Percentiles rank a stretch among this genome's conserved stretches.
Evolutionary conservation across 2,329 filamentous ascomycete species (phyloP).

Genomic region (Sporothrix globosa): DNA sequence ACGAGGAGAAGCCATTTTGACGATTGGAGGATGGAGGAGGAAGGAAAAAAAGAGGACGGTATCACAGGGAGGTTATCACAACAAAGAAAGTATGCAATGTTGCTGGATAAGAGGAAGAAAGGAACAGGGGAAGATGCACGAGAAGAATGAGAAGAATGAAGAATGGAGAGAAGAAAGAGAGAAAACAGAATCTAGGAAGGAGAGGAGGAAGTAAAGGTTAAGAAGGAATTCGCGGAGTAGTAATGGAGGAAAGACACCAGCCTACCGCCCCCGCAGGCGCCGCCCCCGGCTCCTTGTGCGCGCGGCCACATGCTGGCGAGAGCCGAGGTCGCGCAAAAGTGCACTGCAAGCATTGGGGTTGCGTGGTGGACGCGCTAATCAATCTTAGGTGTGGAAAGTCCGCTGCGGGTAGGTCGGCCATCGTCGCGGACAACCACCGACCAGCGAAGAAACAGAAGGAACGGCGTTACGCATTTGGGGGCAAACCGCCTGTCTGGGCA

Average conservation of each 20-base stretch:
- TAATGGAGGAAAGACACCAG: constrained; percentile 16
- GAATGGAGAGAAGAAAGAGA: constrained; percentile 8
- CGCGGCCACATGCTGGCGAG: constrained; percentile 37
- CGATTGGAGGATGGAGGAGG: constrained; percentile 27
- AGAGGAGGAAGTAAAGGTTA: background rate
- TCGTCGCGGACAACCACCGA: constrained; percentile 9
- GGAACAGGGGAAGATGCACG: background rate
- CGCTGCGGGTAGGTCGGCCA: background rate
- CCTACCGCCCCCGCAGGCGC: constrained; percentile 25
- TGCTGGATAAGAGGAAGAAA: background rate
- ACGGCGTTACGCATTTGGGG: constrained; percentile 19
- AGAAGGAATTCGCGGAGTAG: constrained; percentile 13
- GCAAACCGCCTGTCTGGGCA: constrained; percentile 11
- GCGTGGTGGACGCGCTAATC: constrained; percentile 25
- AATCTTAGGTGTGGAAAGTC: constrained; percentile 21
- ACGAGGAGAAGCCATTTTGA: constrained; percentile 78
- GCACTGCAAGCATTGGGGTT: constrained; percentile 3
- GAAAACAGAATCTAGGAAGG: background rate
- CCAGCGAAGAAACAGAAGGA: background rate
- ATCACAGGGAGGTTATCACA: constrained; percentile 26
- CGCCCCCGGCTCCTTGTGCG: constrained; percentile 10
- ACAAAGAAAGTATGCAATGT: constrained; percentile 10
- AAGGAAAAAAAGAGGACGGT: constrained; percentile 22
- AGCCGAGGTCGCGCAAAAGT: constrained; percentile 36
- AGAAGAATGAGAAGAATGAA: background rate